A percentile compares a stretch with the other conserved stretches of the same genome.
Conservation (phyloP, 2,329 filamentous ascomycete genomes). For the Cladophialophora psammophila region DNA sequence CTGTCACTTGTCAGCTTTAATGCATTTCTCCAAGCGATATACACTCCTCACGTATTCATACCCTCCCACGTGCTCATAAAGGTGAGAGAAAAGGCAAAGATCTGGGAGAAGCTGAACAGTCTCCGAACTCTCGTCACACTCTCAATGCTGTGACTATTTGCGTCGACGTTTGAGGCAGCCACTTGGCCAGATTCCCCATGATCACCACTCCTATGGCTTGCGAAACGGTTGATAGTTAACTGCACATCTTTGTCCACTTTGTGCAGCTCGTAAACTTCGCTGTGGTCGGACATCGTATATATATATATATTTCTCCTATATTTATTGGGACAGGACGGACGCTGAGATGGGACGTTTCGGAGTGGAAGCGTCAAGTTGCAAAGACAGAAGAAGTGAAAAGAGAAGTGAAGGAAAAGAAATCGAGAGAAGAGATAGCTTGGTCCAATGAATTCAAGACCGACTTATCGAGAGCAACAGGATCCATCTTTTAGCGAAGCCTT, state of each 20-base stretch:
- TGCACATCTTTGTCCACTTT: conserved; percentile 14
- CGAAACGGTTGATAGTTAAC: not conserved
- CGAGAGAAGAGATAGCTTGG: not conserved
- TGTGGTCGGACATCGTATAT: not conserved
- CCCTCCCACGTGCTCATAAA: conserved; percentile 17
- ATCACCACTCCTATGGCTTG: not conserved
- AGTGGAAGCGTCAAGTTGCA: not conserved
- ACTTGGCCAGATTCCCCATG: not conserved
- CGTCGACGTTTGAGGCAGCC: not conserved
- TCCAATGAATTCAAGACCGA: not conserved
- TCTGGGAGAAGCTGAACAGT: conserved; percentile 15
- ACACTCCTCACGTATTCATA: conserved; percentile 10
- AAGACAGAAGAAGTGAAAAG: not conserved
- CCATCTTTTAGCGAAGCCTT: not conserved
- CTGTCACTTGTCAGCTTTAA: not conserved
- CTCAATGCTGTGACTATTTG: conserved; percentile 2
- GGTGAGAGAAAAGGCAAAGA: conserved; percentile 15
- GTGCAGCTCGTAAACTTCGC: conserved; percentile 5
- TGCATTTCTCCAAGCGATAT: not conserved
- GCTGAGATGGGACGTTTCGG: not conserved
- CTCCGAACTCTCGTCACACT: conserved; percentile 15
- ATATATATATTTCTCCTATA: not conserved
- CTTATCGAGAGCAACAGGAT: not conserved
- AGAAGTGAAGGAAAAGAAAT: not conserved
- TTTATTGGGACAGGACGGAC: not conserved